These are phyloP conservation scores for Puccinia hordei DNA, from an alignment of 1,284 basidiomycete species.

Conservation along the genomic window DNA sequence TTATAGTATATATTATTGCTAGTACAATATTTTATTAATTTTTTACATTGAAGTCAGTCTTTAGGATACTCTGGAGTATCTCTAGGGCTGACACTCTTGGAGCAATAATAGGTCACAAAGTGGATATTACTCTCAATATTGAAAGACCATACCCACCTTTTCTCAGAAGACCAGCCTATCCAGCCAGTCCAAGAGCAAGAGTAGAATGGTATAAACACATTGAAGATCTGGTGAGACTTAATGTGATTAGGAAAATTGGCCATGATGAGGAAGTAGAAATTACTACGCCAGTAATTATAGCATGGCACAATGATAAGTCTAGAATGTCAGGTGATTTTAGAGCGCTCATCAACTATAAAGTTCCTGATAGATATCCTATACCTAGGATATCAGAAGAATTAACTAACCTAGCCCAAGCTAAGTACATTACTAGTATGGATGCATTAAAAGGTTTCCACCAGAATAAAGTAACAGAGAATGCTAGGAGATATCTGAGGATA, in stretches of 20 bases:
- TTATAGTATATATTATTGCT: no score
- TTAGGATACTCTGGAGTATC: no score
- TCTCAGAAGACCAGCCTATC: not conserved
- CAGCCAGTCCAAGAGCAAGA: not conserved
- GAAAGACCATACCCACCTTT: not conserved
- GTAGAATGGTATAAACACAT: not conserved
- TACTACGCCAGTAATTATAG: not conserved
- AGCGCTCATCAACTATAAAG: not conserved
- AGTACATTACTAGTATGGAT: no score
- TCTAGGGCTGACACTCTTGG: no score
- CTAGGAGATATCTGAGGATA: no score
- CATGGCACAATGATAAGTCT: not conserved
- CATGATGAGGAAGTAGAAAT: conserved; percentile 1
- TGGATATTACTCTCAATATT: conserved; percentile 4
- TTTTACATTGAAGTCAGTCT: no score
- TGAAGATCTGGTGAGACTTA: not conserved
- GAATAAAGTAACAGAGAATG: no score
- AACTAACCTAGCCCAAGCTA: not conserved
- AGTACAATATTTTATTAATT: no score
- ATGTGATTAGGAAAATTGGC: no score
- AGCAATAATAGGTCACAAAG: conserved; percentile 11
- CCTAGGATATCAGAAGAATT: not conserved
- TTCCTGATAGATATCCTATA: conserved; percentile 3
- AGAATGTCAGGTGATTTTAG: not conserved
- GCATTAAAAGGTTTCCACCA: no score